Percentiles rank a stretch among this genome's conserved stretches.
These are phyloP conservation scores for Coccomyxa subellipsoidea DNA, from an alignment of 163 green algal species.

Conservation along the genomic window DNA sequence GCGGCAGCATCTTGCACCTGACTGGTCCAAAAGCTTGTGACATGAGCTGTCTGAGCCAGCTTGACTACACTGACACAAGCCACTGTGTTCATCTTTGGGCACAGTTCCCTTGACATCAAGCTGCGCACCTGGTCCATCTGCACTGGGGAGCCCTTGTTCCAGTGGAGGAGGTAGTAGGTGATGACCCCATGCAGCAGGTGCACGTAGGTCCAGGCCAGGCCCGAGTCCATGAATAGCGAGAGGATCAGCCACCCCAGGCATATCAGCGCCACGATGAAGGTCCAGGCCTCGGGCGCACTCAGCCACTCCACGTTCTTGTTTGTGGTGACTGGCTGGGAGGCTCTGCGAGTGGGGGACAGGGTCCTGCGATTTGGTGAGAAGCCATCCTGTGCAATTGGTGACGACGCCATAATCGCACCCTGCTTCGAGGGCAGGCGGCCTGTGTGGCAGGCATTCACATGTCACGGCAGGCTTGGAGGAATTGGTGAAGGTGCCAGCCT, in stretches of 20 bases:
- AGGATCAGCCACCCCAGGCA: conserved; percentile 75
- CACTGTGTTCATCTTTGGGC: too few species aligned
- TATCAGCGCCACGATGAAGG: conserved; percentile 83
- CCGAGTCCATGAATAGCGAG: conserved; percentile 57
- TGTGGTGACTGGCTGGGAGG: not conserved
- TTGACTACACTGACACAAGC: too few species aligned
- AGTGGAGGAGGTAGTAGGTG: conserved; percentile 94
- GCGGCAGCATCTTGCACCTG: too few species aligned
- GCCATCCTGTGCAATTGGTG: not conserved
- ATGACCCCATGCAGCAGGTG: conserved; percentile 84
- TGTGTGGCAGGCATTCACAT: not conserved
- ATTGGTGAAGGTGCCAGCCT: too few species aligned
- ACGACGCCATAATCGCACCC: not conserved
- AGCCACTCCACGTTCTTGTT: conserved; percentile 89
- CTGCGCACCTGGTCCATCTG: conserved; percentile 64
- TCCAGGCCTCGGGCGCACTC: conserved; percentile 74
- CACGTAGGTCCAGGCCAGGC: conserved; percentile 90
- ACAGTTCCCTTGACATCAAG: too few species aligned
- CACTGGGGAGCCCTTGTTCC: conserved; percentile 85
- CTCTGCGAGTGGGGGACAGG: not conserved
- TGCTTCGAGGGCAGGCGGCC: not conserved
- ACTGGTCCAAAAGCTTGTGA: too few species aligned
- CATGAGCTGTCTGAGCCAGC: too few species aligned
- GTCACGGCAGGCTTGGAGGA: too few species aligned
- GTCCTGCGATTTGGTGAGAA: not conserved